These are phyloP conservation scores for Prunus salicina DNA, from an alignment of 306 rosid species.

Conservation along the genomic window DNA sequence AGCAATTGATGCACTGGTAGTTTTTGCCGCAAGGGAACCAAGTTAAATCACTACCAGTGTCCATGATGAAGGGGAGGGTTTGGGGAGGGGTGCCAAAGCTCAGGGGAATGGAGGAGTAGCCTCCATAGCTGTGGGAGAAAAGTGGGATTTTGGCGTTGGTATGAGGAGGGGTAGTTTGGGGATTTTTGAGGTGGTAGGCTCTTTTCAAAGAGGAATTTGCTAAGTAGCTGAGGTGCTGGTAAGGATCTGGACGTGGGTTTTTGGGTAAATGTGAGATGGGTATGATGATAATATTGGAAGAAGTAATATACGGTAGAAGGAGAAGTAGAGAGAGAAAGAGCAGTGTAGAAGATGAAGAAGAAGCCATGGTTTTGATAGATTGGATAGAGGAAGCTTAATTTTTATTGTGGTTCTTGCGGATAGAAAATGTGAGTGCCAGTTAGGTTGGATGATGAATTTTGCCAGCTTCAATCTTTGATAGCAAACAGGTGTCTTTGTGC, in stretches of 20 bases:
- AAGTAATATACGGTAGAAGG: constrained; percentile 4
- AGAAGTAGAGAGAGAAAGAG: constrained; percentile 15
- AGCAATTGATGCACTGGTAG: constrained; percentile 58
- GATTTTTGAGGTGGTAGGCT: constrained; percentile 63
- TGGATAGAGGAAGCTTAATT: no score
- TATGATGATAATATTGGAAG: constrained; percentile 34
- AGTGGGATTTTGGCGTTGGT: constrained; percentile 6
- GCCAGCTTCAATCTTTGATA: no score
- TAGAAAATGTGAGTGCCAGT: neutral
- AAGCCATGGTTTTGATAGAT: neutral
- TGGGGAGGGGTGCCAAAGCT: constrained; percentile 74
- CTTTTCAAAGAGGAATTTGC: constrained; percentile 54
- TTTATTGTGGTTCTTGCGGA: neutral
- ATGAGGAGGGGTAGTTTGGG: constrained; percentile 16
- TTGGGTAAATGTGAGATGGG: constrained; percentile 36
- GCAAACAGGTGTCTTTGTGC: no score
- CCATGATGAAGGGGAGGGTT: constrained; percentile 44
- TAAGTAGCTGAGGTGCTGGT: constrained; percentile 31
- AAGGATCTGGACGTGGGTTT: constrained; percentile 41
- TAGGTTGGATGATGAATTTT: no score
- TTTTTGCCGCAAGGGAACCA: constrained; percentile 79
- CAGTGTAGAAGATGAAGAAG: neutral
- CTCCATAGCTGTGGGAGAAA: constrained; percentile 64
- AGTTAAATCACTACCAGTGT: constrained; percentile 76
- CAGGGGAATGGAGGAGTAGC: constrained; percentile 63